These are phyloP conservation scores for Chlorella sorokiniana DNA, from an alignment of 139 green algal genomes.

Conservation along the genomic window DNA sequence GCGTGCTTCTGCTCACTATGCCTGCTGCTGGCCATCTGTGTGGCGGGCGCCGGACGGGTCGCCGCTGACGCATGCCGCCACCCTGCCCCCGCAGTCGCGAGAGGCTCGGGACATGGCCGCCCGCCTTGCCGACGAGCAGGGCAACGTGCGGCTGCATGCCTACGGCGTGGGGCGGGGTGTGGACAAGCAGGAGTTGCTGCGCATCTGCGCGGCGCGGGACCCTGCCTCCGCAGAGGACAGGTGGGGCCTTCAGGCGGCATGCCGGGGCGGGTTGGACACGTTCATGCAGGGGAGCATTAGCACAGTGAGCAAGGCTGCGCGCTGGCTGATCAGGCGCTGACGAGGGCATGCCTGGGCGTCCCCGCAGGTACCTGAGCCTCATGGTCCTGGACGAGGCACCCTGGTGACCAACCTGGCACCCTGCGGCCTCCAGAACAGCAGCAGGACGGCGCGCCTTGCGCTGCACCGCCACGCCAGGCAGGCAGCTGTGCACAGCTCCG, in stretches of 20 bases:
- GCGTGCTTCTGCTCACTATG: not conserved
- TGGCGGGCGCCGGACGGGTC: not conserved
- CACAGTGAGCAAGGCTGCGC: constrained; percentile 3
- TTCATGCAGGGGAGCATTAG: not conserved
- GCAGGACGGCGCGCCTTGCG: not conserved
- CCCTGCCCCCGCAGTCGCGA: constrained; percentile 23
- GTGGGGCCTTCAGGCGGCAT: not conserved
- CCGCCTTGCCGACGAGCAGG: constrained; percentile 67
- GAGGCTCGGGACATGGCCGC: constrained; percentile 53
- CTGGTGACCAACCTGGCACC: constrained; percentile 49
- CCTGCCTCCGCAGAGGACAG: not conserved
- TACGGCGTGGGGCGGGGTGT: constrained; percentile 81
- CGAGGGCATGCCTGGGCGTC: not conserved
- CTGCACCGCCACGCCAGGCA: not conserved
- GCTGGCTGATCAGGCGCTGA: not conserved
- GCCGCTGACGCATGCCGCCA: not conserved
- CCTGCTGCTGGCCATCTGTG: not conserved
- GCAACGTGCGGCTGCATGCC: constrained; percentile 56
- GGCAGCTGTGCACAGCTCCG: not conserved
- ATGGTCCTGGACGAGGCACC: constrained; percentile 64
- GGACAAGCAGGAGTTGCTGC: constrained; percentile 63
- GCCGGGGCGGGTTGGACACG: no score
- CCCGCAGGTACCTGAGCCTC: constrained; percentile 61
- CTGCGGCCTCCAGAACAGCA: not conserved
- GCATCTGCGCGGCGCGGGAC: constrained; percentile 45